phyloP scores from a whole-genome alignment of 2,329 filamentous ascomycete genomes.

The Tolypocladium nubicola region DNA sequence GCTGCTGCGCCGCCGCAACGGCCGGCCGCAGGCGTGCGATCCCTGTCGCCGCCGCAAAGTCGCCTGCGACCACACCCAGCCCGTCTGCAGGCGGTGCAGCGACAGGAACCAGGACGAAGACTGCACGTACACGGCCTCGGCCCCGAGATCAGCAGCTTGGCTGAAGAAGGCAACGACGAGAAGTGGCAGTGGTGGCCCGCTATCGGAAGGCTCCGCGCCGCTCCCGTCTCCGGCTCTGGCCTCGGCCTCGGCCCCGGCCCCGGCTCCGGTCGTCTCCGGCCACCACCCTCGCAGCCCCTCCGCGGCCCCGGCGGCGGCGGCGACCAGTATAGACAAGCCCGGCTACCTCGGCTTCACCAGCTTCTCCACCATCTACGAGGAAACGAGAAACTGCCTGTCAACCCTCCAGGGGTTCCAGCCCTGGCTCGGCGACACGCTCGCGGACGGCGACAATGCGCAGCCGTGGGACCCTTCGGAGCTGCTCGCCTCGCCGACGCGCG shows the following conservation, averaged over 20 bases:
- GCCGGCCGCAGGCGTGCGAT: slow-evolving; percentile 2
- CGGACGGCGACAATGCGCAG: neutral
- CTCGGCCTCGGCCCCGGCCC: neutral
- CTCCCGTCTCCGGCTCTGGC: neutral
- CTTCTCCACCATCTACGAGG: slow-evolving; percentile 29
- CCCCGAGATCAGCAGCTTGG: neutral
- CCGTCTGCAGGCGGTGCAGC: slow-evolving; percentile 22
- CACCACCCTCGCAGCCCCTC: slow-evolving; percentile 1
- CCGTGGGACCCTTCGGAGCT: neutral
- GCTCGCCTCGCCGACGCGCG: neutral
- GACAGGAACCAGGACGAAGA: neutral
- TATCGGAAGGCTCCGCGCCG: neutral
- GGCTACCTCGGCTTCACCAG: slow-evolving; percentile 37
- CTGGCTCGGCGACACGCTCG: slow-evolving; percentile 1
- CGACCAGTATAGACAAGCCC: neutral
- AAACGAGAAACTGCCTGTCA: slow-evolving; percentile 27
- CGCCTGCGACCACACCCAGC: slow-evolving; percentile 24
- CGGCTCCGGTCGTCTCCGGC: neutral
- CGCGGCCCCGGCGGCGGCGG: neutral
- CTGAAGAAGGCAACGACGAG: neutral
- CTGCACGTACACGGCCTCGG: neutral
- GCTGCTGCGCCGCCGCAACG: neutral
- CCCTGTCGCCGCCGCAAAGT: slow-evolving; percentile 7
- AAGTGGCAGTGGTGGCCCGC: neutral
- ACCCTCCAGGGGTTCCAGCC: slow-evolving; percentile 12